A percentile compares a stretch with the other conserved stretches of the same genome.
These are phyloP conservation scores for Ceratocystiopsis minuta DNA, from an alignment of 2,329 filamentous ascomycete species.

Conservation along the genomic window DNA sequence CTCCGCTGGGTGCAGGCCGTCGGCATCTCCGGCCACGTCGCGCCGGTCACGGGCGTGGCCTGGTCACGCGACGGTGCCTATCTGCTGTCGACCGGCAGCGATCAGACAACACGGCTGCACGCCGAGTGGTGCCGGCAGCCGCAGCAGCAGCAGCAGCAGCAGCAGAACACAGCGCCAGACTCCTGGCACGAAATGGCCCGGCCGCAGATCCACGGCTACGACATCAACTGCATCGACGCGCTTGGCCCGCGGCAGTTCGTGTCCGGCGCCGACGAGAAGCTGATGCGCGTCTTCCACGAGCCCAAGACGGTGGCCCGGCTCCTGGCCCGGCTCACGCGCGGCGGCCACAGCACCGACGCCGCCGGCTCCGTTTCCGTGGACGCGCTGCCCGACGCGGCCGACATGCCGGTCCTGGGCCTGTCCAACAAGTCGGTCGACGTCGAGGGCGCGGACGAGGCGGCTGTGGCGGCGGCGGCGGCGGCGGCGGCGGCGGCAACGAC, in stretches of 20 bases:
- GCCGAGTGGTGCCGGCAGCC: conserved; percentile 47
- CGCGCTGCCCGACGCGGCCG: conserved; percentile 65
- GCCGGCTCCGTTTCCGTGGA: conserved; percentile 16
- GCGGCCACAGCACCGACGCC: conserved; percentile 9
- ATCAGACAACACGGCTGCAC: conserved; percentile 84
- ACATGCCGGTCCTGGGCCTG: conserved; percentile 84
- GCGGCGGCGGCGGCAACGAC: background rate
- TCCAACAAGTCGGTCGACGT: conserved; percentile 82
- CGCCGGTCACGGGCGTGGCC: conserved; percentile 60
- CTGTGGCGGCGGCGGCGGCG: conserved; percentile 21
- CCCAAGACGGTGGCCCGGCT: conserved; percentile 67
- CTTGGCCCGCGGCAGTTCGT: conserved; percentile 63
- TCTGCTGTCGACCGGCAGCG: conserved; percentile 71
- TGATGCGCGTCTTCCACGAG: conserved; percentile 88
- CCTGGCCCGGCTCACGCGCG: conserved; percentile 48
- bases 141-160: background rate
- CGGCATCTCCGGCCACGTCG: conserved; percentile 69
- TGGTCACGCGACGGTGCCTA: conserved; percentile 76
- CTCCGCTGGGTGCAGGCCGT: conserved; percentile 62
- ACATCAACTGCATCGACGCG: conserved; percentile 81
- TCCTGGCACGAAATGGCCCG: conserved; percentile 94
- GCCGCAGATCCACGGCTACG: conserved; percentile 95
- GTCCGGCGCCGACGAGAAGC: conserved; percentile 90
- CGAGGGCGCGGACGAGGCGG: background rate
- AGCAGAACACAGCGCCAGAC: background rate